Evolutionary conservation across 2,329 filamentous ascomycete genomes (phyloP), one percentile per base, ranked within the genome.

Genomic region (Lasiodiplodia citricola): DNA sequence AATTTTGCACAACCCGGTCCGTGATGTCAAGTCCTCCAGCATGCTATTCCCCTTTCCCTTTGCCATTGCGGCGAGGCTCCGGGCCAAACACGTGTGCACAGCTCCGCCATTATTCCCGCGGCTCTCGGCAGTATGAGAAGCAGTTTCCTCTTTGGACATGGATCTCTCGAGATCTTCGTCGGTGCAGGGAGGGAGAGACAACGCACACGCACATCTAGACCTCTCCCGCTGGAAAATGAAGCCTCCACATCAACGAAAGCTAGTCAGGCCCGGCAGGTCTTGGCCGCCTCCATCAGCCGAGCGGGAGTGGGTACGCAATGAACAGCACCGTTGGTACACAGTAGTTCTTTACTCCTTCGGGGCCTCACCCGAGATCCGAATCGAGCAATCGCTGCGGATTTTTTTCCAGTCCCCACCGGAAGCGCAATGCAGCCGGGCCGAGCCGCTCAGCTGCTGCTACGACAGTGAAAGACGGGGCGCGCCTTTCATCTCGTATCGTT

Each of bases 71-170:
- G n/a, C 44, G 21, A 21, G 13, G 35, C 41, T 50, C 21, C n/a
- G 23, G 21, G 14, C 11, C 28, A 41, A 10, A 16, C 28, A 37
- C n/a, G 3, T 21, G 44, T n/a, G 35, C 47, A 52, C 37, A 2
- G 11, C n/a, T 6, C 11, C 60, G 16, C 58, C 25, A 21, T 52
- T 52, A 64, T 64, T 54, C 47, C 60, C 60, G 60, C 60, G 38
- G 13, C 23, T 23, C 28, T 18, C 28, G 28, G 58, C 44, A 10
- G 10, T 37, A 25, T n/a, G 58, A 63, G 44, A 51, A 25, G 47
- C 58, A 64, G 60, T 64, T 64, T 47, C 60, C 60, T 52, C 18
- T 52, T 64, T 11, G 3, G 60, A 52, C 41, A 63, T 60, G 35
- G 58, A 31, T 50, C 41, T 63, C 47, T 38, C 11, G 55, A 52